Evolutionary conservation across 768 basidiomycete genomes (phyloP).

Genomic region (Clathrus columnatus): DNA sequence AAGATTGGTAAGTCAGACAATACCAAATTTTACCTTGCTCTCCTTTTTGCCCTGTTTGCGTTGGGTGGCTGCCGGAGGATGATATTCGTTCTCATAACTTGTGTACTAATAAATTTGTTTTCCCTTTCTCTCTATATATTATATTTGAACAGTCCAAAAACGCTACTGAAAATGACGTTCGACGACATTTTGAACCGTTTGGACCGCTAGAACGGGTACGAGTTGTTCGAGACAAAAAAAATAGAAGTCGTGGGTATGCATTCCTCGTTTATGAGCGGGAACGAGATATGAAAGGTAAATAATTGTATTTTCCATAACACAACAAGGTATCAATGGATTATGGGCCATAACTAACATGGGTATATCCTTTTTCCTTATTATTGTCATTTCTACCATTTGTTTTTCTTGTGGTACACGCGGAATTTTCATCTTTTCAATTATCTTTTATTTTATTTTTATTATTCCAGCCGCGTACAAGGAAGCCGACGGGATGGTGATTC

Average conservation of each 20-base stretch:
- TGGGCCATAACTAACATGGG: not conserved
- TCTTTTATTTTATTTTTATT: not conserved
- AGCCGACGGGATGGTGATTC: slow-evolving; percentile 91
- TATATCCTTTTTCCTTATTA: slow-evolving; percentile 15
- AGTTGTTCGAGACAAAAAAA: slow-evolving; percentile 87
- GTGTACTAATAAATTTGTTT: not conserved
- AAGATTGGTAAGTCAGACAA: slow-evolving; percentile 53
- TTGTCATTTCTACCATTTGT: not conserved
- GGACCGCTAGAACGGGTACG: slow-evolving; percentile 92
- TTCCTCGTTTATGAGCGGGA: slow-evolving; percentile 98
- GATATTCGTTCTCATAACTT: not conserved
- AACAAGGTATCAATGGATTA: not conserved
- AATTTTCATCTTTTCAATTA: not conserved
- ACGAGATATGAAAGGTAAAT: slow-evolving; percentile 95
- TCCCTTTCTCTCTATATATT: slow-evolving; percentile 11
- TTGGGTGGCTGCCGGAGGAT: not conserved
- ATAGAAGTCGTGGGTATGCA: slow-evolving; percentile 83
- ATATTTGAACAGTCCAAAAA: slow-evolving; percentile 62
- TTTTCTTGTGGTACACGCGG: not conserved
- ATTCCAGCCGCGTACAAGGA: slow-evolving; percentile 91
- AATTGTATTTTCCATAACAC: not conserved
- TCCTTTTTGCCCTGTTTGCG: slow-evolving; percentile 11
- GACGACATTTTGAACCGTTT: slow-evolving; percentile 92
- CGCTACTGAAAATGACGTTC: slow-evolving; percentile 85
- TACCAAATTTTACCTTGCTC: not conserved